Percentiles rank a stretch among this genome's conserved stretches.
These are phyloP conservation scores for Wickerhamomyces canadensis DNA, from an alignment of 805 yeast species.

Conservation along the genomic window DNA sequence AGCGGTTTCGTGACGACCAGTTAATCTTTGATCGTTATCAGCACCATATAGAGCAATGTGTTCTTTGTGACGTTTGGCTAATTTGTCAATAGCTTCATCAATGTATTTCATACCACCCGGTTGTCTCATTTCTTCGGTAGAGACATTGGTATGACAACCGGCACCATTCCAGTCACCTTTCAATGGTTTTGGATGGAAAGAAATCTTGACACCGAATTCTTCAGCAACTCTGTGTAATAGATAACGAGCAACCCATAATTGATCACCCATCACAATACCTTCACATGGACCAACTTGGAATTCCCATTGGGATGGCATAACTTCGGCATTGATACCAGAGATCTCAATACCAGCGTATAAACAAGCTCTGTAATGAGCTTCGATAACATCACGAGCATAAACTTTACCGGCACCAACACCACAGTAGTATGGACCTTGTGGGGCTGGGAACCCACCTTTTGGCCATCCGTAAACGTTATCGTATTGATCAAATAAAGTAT, in stretches of 20 bases:
- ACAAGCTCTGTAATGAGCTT: constrained; percentile 99
- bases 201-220: constrained; percentile 97
- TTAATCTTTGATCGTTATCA: constrained; percentile 91
- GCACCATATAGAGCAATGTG: constrained; percentile 93
- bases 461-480: constrained; percentile 98
- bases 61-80: constrained; percentile 93
- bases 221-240: constrained; percentile 92
- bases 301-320: constrained; percentile 99
- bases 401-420: constrained; percentile 99
- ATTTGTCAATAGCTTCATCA: constrained; percentile 87
- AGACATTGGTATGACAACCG: constrained; percentile 99
- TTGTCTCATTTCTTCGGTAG: constrained; percentile 84
- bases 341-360: constrained; percentile 84
- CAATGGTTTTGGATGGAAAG: constrained; percentile 98
- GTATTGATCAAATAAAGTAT: constrained; percentile 88
- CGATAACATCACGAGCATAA: constrained; percentile 95
- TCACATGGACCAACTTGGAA: constrained; percentile 98
- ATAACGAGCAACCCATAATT: constrained; percentile 94
- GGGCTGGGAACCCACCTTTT: constrained; percentile 99
- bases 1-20: constrained; percentile 99
- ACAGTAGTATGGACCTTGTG: constrained; percentile 99
- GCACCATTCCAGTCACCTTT: constrained; percentile 99
- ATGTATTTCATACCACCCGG: constrained; percentile 96
- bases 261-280: constrained; percentile 96
- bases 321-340: constrained; percentile 98